Percentiles rank a stretch among this genome's conserved stretches.
Conservation (phyloP, 345 rosid genomes). For the Carallia pectinifolia region DNA sequence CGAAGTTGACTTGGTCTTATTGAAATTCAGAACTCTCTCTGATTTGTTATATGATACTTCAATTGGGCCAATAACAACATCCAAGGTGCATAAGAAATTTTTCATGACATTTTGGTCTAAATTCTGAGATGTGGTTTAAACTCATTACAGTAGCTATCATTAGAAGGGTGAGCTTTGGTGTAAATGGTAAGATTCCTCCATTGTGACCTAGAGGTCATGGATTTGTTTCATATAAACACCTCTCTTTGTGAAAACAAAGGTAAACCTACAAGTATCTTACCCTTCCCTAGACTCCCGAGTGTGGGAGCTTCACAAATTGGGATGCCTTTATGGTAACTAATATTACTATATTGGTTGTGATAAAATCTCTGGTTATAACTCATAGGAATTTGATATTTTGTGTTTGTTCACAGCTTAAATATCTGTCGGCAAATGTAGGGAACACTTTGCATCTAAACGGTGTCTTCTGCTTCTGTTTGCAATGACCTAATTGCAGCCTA, state of each 20-base stretch:
- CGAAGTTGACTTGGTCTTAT: neutral
- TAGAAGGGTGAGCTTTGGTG: no score
- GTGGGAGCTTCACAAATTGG: no score
- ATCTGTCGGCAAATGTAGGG: neutral
- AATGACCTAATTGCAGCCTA: neutral
- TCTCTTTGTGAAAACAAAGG: no score
- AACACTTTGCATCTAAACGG: neutral
- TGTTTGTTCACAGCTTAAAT: neutral
- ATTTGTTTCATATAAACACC: no score
- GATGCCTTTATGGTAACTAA: no score
- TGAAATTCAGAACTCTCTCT: neutral
- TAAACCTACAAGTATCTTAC: no score
- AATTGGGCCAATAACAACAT: neutral
- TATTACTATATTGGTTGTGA: neutral
- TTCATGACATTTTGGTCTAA: neutral
- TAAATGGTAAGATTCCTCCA: no score
- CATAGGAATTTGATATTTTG: neutral
- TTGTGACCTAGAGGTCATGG: no score
- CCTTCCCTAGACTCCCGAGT: no score
- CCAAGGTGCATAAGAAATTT: neutral
- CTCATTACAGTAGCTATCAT: neutral
- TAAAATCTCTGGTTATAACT: neutral
- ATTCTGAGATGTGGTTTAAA: neutral
- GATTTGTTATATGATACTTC: neutral
- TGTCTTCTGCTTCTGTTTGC: neutral